Base-by-base conservation (phyloP, 1,139 yeast species). In the Taiozyma sp. region DNA sequence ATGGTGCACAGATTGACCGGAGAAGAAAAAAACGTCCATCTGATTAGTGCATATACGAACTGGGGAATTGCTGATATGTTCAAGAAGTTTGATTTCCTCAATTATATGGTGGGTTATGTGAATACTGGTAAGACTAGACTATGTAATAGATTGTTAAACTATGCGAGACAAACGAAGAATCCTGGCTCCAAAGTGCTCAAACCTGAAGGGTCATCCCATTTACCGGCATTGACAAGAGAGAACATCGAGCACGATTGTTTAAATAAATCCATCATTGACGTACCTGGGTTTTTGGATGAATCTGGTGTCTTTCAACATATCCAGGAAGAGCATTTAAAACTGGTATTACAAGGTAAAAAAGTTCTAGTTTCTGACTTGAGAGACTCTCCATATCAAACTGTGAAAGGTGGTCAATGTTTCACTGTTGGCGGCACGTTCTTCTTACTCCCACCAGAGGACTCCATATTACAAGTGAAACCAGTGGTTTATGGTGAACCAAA, bases 51-150 rank as follows among this genome's bases (percentile, higher is more conserved):
- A 0, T 56, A 56, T 27, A 55, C 60, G 2, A 54, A 58, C 14
- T 62, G 65, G 65, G 48, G 54, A 14, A 39, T 58, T 4, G 29
- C 46, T 5, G 51, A 51, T 8, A 47, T 61, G 2, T 48, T 52
- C 4, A 44, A 49, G 14, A 46, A 50, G 4, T 28, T 62, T 28
- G 74, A 79, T 1, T 62, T 69, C 8, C 73, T 72, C 27, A 74
- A 82, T 29, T 85, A 81, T 62, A 66, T 90, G 38, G 71, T 89
- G 13, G 97, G 97, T 1, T 76, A 77, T 56, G 82, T 88, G 10
- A 89, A 89, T 62, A 75, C 82, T 16, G 97, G 97, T 1, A 90
- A 90, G 65, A 82, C 95, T 1, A 74, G 86, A 1, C 63, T 90
- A 30, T 74, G 85, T 3, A 79, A 76, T 57, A 64, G 79, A n/a